Evolutionary conservation across 116 monocot species (phyloP), one percentile per base, ranked within the genome.

Genomic region (Posidonia oceanica): DNA sequence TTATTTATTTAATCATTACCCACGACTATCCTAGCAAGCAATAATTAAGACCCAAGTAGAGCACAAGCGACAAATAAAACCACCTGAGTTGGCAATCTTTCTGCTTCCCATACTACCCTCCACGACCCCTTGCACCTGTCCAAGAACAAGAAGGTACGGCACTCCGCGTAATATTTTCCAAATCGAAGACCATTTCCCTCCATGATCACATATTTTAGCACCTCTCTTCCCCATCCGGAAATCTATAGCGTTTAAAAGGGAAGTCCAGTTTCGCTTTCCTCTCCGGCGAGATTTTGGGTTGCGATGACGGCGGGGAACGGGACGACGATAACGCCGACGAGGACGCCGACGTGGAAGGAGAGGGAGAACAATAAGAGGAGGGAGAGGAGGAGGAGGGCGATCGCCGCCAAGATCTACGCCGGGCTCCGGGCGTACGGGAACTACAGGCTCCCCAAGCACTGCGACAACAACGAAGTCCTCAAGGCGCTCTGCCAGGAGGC

Each of bases 401-500:
- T 79, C 41, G 74, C 79, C 17, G 79, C 79, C 38, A 79, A 79
- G 70, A 79, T 79, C 54, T 79, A 70, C 63, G 22, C 79, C 3
- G 79, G 80, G 4, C 75, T 80, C 22, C 55, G 80, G 71, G 67
- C 41, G 58, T 80, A 80, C 71, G 80, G 80, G 18, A 76, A 80
- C 76, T 80, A 76, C 67, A 76, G 69, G 76, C 80, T 80, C 18
- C 80, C 80, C 67, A 80, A 80, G 72, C 80, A 80, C 80, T 80
- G 80, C 66, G 80, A 80, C 68, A 80, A 80, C 71, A 80, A 80
- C 68, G 75, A 80, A 60, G 80, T 80, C 65, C 75, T 80, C 75
- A 80, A 80, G 60, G 80, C 80, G 36, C 63, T 80, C 60, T 80
- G 80, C 72, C 29, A 39, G 23, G 75, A 80, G 72, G 76, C 80